Percentiles rank a stretch among this genome's conserved stretches.
Conservation (phyloP, 2,329 filamentous ascomycete species). For the Trichoderma asperellum region DNA sequence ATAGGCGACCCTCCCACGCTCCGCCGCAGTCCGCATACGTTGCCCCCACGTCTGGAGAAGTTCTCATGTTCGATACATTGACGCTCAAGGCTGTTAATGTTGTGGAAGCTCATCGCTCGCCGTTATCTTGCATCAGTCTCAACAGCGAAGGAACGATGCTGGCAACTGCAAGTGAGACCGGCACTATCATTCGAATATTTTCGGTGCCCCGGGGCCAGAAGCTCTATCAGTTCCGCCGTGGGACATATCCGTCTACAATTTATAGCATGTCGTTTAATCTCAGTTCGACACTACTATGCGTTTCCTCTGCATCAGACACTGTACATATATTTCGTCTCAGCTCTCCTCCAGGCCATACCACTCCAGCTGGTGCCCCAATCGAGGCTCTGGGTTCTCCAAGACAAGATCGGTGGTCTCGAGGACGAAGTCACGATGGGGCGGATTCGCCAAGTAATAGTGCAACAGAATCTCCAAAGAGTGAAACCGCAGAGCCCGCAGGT, state of each 20-base stretch:
- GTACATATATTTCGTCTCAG: conserved; percentile 91
- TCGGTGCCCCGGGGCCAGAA: conserved; percentile 89
- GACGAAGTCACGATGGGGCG: conserved; percentile 55
- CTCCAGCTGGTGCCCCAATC: conserved; percentile 43
- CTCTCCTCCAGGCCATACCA: conserved; percentile 48
- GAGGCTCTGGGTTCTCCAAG: conserved; percentile 48
- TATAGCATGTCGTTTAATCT: conserved; percentile 99
- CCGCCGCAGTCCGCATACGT: conserved; percentile 80
- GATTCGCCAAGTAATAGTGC: conserved; percentile 49
- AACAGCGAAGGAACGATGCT: conserved; percentile 91
- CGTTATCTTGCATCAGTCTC: conserved; percentile 84
- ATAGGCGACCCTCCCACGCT: conserved; percentile 74
- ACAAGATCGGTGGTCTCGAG: conserved; percentile 57
- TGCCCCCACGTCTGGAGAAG: conserved; percentile 84
- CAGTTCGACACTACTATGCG: conserved; percentile 87
- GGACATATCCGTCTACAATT: conserved; percentile 93
- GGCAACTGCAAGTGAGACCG: conserved; percentile 94
- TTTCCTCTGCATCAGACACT: conserved; percentile 94
- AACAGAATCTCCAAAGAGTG: conserved; percentile 58
- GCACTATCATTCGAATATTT: conserved; percentile 96
- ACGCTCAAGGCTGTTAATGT: conserved; percentile 93
- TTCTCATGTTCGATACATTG: conserved; percentile 88
- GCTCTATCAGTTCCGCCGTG: conserved; percentile 92
- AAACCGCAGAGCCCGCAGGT: conserved; percentile 47
- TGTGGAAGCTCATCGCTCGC: conserved; percentile 90